Conservation (phyloP, 257 asterid species). For the Solanum piurae region DNA sequence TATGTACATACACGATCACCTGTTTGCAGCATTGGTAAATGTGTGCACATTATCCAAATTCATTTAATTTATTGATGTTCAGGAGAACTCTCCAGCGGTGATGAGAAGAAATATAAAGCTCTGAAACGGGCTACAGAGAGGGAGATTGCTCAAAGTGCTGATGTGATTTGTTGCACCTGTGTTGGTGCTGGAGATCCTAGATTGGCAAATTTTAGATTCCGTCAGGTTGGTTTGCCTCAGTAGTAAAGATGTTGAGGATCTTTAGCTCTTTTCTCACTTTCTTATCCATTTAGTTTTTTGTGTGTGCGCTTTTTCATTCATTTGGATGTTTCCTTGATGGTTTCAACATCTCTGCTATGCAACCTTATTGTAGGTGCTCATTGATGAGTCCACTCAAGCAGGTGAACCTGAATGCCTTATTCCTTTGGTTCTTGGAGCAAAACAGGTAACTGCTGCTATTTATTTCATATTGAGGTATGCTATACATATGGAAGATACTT, state of each 20-base stretch:
- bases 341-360: not conserved
- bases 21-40: not conserved
- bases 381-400: conserved; percentile 98
- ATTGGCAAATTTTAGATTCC: conserved; percentile 84
- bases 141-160: conserved; percentile 99
- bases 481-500: conserved; percentile 1
- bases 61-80: conserved; percentile 6
- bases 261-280: not conserved
- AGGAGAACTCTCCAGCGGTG: conserved; percentile 98
- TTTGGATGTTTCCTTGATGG: not conserved
- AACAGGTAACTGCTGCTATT: conserved; percentile 48
- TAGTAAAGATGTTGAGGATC: not conserved
- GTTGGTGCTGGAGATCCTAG: conserved; percentile 99
- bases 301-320: not conserved
- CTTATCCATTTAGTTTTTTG: not conserved
- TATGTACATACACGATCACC: not conserved
- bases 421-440: conserved; percentile 93
- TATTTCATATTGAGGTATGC: not conserved
- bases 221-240: conserved; percentile 48
- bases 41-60: not conserved
- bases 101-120: conserved; percentile 89
- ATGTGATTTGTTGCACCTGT: conserved; percentile 97
- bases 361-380: conserved; percentile 55
- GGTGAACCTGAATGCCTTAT: conserved; percentile 97
- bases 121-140: conserved; percentile 95